Conservation (phyloP, 2,329 filamentous ascomycete species). For the Penicillium sp. region DNA sequence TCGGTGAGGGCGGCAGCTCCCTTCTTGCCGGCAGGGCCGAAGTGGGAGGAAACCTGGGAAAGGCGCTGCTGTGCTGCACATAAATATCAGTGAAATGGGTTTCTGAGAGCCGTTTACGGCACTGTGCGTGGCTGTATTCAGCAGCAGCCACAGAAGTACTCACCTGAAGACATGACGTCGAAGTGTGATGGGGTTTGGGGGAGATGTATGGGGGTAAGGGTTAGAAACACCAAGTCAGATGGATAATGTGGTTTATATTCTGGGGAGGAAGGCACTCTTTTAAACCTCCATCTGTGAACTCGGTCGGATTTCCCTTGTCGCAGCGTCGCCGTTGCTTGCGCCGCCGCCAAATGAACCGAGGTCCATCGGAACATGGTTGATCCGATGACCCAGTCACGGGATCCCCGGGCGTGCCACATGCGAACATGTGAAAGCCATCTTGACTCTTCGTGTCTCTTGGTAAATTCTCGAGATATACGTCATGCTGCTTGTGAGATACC, state of each 20-base stretch:
- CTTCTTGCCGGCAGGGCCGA: constrained; percentile 43
- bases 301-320: constrained; percentile 17
- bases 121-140: background rate
- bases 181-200: constrained; percentile 15
- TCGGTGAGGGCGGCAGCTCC: constrained; percentile 37
- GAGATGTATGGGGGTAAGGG: background rate
- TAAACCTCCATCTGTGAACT: constrained; percentile 15
- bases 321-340: constrained; percentile 8
- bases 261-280: constrained; percentile 9
- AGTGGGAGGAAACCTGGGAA: constrained; percentile 57
- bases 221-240: constrained; percentile 4
- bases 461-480: too few relatives aligned
- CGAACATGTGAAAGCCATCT: constrained; percentile 12
- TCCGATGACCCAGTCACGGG: constrained; percentile 18
- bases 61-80: constrained; percentile 56
- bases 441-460: too few relatives aligned
- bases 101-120: too few relatives aligned
- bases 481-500: too few relatives aligned
- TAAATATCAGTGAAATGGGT: constrained; percentile 10
- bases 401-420: constrained; percentile 7
- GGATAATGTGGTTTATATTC: constrained; percentile 1
- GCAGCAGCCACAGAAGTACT: constrained; percentile 15
- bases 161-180: constrained; percentile 46
- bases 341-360: constrained; percentile 10
- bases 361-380: constrained; percentile 23